Evolutionary conservation across 1,284 basidiomycete genomes (phyloP), one percentile per base, ranked within the genome.

Genomic region (Cystobasidium pallidum): DNA sequence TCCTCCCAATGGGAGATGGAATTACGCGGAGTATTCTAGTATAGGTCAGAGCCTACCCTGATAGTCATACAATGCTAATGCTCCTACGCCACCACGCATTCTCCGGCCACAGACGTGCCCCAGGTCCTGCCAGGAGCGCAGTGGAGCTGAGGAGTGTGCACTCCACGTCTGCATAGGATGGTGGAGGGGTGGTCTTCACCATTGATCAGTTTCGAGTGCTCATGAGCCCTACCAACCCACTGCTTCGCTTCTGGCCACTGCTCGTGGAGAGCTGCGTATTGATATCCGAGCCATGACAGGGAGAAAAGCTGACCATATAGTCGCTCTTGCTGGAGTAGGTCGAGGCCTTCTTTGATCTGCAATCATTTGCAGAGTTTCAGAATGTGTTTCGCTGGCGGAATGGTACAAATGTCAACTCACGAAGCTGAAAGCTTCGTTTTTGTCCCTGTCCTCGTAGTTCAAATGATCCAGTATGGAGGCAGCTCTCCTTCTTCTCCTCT

Each of bases 271-370:
- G 62, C 43, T 8, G 47, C 26, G n/a, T 41, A 43, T 24, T 64
- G 62, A 64, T 64, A 64, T 7, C 26, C 62, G 39, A 41, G 30
- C 62, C 62, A 64, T 21, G 45, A 49, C 13, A 64, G 17, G 3
- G 43, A 51, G 43, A 64, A 26, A 15, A 47, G n/a, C 43, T 49
- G 43, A 10, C 24, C 19, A 30, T 15, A 30, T 2, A 64, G 62
- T 7, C 15, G 8, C 45, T 64, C 62, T 64, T 64, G 36, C 43
- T 51, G 24, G 6, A 64, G 45, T 19, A 64, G 1, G 10, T 64
- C 45, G 17, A 64, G 47, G n/a, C 30, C 62, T 32, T 64, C 26
- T 34, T 30, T 26, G 26, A 64, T 26, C 62, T 64, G 47, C n/a
- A 26, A 26, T 7, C n/a, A 43, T 61, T 41, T 43, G 15, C 7